Evolutionary conservation across 2,329 filamentous ascomycete species (phyloP), one percentile per base, ranked within the genome.

Genomic region (Hypoxylon sp.): DNA sequence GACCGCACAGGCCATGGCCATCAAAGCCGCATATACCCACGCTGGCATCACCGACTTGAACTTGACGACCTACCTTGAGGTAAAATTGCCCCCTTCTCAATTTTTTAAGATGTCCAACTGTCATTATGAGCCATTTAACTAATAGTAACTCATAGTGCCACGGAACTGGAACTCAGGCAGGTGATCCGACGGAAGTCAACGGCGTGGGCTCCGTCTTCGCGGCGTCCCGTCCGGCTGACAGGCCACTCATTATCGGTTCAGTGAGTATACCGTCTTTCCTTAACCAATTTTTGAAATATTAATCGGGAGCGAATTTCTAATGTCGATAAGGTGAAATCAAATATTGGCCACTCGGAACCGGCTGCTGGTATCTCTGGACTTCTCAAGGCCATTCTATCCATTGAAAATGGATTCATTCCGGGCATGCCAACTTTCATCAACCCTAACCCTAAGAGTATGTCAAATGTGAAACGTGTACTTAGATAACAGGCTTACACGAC

Each of bases 161-260:
- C 40, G 82, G 82, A 1, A 84, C 83, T 0, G 82, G 81, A 1
- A 85, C 83, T 1, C 71, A 61, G 14, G 78, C 78, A 1, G 83
- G 83, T 1, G 83, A 85, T 50, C 78, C 80, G 0, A 70, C 68
- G 1, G 83, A 85, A 64, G 76, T 79, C 0, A 50, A 63, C 0
- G 82, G 79, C 0, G 75, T 81, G 3, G 68, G 61, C 0, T 54
- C 64, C 0, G 76, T 78, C 0, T 80, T 81, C 27, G 20, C 67
- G 0, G 3, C 56, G 0, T 66, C 56, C 0, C 67, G 73, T 0
- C 1, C 55, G 0, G 27, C 30, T 1, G 55, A 66, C 2, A 66
- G 57, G 2, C 71, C 70, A 2, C 51, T 76, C 1, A 27, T 71
- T 27, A 76, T 77, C 8, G 77, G 75, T 6, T 74, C 77, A 0